Evolutionary conservation across 768 basidiomycete species (phyloP).

Genomic region (Gloeopeniophorella convolvens): DNA sequence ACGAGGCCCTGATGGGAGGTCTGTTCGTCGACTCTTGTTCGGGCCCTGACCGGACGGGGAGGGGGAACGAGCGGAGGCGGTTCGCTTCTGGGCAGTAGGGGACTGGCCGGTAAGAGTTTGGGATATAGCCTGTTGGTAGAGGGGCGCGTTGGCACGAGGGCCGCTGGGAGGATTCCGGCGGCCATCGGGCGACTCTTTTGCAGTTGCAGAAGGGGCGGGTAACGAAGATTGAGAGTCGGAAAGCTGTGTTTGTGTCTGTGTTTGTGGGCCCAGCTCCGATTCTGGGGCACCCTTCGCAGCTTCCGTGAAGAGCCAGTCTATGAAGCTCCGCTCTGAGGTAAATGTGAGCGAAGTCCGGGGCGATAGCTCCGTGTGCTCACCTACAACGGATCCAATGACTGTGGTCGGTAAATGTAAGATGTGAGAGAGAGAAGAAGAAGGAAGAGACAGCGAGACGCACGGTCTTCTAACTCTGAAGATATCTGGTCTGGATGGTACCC

Average conservation of each 20-base stretch:
- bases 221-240: constrained; percentile 27
- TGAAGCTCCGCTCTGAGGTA: constrained; percentile 66
- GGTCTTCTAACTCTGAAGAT: constrained; percentile 78
- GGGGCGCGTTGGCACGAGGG: constrained; percentile 43
- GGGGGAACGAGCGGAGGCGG: constrained; percentile 24
- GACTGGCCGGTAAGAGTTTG: constrained; percentile 17
- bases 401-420: constrained; percentile 4
- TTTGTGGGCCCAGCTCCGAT: constrained; percentile 22
- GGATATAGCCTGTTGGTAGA: constrained; percentile 65
- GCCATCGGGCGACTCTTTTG: constrained; percentile 29
- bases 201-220: constrained; percentile 21
- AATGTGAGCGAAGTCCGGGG: constrained; percentile 15
- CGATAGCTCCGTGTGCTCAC: constrained; percentile 34
- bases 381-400: constrained; percentile 80
- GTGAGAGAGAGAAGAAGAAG: background rate
- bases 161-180: constrained; percentile 41
- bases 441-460: constrained; percentile 32
- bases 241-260: constrained; percentile 29
- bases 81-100: constrained; percentile 23
- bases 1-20: constrained; percentile 79
- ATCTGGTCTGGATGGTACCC: constrained; percentile 58
- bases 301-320: constrained; percentile 82
- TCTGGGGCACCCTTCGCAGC: constrained; percentile 64
- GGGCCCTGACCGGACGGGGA: constrained; percentile 27
- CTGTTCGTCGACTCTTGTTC: constrained; percentile 65